Evolutionary conservation across 2,329 filamentous ascomycete species (phyloP).

Genomic region (Cyclaneusma minus): DNA sequence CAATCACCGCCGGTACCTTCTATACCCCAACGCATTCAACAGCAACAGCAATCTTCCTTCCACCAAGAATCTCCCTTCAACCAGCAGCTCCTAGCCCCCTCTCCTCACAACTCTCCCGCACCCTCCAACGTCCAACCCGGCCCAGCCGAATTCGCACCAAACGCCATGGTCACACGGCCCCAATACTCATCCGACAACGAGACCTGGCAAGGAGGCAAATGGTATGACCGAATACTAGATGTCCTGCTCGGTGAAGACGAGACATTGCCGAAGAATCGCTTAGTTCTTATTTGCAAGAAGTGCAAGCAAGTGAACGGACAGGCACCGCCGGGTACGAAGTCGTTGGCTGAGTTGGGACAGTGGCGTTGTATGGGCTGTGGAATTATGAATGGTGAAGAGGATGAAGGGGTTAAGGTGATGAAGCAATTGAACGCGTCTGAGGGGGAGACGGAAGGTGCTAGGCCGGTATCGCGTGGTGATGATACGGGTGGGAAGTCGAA

Average conservation of each 20-base stretch:
- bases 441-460: constrained; percentile 1
- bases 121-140: constrained; percentile 1
- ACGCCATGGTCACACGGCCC: constrained; percentile 36
- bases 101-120: not conserved
- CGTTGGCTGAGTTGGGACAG: constrained; percentile 61
- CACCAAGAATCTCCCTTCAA: constrained; percentile 10
- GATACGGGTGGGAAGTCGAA: constrained; percentile 3
- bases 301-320: constrained; percentile 92
- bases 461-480: constrained; percentile 9
- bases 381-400: constrained; percentile 65
- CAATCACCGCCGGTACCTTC: constrained; percentile 4
- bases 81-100: constrained; percentile 10
- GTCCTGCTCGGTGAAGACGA: constrained; percentile 90
- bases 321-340: constrained; percentile 72
- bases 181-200: constrained; percentile 14
- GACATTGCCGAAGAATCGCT: constrained; percentile 76
- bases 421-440: constrained; percentile 36
- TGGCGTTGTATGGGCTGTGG: constrained; percentile 88
- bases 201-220: constrained; percentile 35
- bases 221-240: constrained; percentile 92
- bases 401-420: constrained; percentile 59
- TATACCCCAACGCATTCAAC: constrained; percentile 15
- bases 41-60: constrained; percentile 43
- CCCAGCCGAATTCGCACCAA: constrained; percentile 56
- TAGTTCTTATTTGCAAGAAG: constrained; percentile 67